phyloP scores from a whole-genome alignment of 768 basidiomycete genomes.

The Coprinopsis marcescibilis region DNA sequence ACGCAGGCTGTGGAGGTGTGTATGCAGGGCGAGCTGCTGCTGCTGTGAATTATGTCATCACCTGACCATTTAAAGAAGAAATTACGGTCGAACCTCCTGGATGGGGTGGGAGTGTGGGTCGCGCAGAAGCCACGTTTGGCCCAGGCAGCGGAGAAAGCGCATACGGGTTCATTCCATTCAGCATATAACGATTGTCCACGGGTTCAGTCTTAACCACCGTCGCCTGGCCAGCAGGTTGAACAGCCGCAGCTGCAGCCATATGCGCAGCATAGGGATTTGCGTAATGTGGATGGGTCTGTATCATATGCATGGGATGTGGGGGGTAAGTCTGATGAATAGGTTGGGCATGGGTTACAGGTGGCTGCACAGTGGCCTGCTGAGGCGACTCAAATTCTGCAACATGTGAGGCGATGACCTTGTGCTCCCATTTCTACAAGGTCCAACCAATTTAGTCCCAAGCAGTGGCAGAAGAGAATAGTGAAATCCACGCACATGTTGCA shows the following conservation, averaged over 20 bases:
- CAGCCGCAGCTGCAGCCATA: slow-evolving; percentile 29
- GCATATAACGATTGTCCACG: slow-evolving; percentile 60
- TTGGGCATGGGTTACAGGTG: slow-evolving; percentile 35
- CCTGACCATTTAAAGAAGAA: slow-evolving; percentile 43
- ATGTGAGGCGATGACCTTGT: slow-evolving; percentile 87
- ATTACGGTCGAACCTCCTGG: slow-evolving; percentile 56
- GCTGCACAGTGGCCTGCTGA: slow-evolving; percentile 28
- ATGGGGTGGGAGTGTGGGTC: slow-evolving; percentile 33
- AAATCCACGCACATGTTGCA: slow-evolving; percentile 72
- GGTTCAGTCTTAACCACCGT: slow-evolving; percentile 76
- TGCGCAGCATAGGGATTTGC: slow-evolving; percentile 50
- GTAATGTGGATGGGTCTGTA: slow-evolving; percentile 48
- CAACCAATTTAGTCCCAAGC: slow-evolving; percentile 13
- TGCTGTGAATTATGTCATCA: slow-evolving; percentile 18
- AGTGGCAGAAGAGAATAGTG: slow-evolving; percentile 11
- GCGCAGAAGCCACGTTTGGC: slow-evolving; percentile 48
- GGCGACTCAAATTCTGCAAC: slow-evolving; percentile 88
- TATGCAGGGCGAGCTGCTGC: slow-evolving; percentile 11
- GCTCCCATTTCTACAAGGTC: slow-evolving; percentile 84
- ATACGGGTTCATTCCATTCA: slow-evolving; percentile 38
- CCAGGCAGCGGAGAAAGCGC: slow-evolving; percentile 60
- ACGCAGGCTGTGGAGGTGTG: slow-evolving; percentile 10
- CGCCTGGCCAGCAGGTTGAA: slow-evolving; percentile 31
- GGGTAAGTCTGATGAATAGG: slow-evolving; percentile 48
- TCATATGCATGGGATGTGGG: slow-evolving; percentile 59